These are phyloP conservation scores for Fusarium haematococcum DNA, from an alignment of 2,329 filamentous ascomycete genomes.

Conservation along the genomic window DNA sequence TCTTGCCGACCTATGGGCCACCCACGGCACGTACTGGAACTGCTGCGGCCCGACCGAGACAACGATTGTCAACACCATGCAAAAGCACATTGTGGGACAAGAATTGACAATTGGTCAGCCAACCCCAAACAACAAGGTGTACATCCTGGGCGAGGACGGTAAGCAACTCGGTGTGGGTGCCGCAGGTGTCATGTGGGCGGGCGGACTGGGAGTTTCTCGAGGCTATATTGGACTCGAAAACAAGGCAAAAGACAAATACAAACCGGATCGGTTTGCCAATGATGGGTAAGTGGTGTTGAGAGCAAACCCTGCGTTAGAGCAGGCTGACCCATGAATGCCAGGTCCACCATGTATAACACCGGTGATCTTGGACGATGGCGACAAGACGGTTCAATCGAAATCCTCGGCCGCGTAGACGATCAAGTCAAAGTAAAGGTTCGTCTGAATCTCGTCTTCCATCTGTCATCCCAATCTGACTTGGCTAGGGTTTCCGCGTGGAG, in stretches of 20 bases:
- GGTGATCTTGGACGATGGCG: constrained; percentile 69
- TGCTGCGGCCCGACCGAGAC: constrained; percentile 71
- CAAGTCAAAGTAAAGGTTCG: constrained; percentile 70
- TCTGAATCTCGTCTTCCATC: not conserved
- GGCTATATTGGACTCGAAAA: constrained; percentile 67
- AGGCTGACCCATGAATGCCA: constrained; percentile 33
- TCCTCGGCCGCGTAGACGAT: constrained; percentile 69
- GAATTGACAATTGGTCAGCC: constrained; percentile 66
- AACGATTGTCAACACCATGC: constrained; percentile 69
- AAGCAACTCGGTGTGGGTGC: constrained; percentile 59
- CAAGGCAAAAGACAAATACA: constrained; percentile 63
- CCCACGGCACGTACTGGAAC: constrained; percentile 63
- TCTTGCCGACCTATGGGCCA: constrained; percentile 68
- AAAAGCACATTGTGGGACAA: constrained; percentile 59
- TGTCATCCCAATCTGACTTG: constrained; percentile 4
- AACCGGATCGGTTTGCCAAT: constrained; percentile 61
- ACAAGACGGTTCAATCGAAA: constrained; percentile 64
- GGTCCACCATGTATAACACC: constrained; percentile 68
- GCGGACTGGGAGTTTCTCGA: constrained; percentile 65
- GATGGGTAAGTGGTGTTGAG: constrained; percentile 57
- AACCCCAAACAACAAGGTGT: constrained; percentile 62
- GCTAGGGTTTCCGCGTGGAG: constrained; percentile 68
- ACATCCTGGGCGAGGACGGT: constrained; percentile 61
- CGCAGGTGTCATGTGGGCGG: constrained; percentile 67
- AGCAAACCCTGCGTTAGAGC: not conserved